Evolutionary conservation across 2,329 filamentous ascomycete genomes (phyloP).

Genomic region (Monilinia polystroma): DNA sequence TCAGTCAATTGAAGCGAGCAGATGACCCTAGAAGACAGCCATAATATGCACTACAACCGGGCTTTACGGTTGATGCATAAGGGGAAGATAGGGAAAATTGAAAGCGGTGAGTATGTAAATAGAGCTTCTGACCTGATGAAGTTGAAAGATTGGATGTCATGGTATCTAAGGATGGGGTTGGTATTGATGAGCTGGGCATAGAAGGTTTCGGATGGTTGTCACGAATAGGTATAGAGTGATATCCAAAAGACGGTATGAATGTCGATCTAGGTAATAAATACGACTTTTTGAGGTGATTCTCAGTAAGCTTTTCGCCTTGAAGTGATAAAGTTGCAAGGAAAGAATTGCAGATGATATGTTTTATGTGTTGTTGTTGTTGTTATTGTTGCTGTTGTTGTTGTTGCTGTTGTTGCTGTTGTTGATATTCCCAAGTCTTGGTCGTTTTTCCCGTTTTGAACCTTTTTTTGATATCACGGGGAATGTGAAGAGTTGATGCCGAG

Average conservation of each 20-base stretch:
- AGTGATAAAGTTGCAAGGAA: neutral
- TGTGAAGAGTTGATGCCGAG: conserved; percentile 7
- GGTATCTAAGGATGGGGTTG: conserved; percentile 15
- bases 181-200: conserved; percentile 18
- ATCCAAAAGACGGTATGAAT: conserved; percentile 17
- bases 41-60: conserved; percentile 33
- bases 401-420: too few species aligned
- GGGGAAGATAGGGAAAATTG: conserved; percentile 14
- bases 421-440: too few species aligned
- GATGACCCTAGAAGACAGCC: conserved; percentile 29
- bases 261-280: conserved; percentile 17
- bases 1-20: conserved; percentile 32
- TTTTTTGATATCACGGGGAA: conserved; percentile 9
- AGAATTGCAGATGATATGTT: conserved; percentile 10
- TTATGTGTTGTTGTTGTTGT: neutral
- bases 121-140: conserved; percentile 28
- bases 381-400: neutral
- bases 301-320: neutral
- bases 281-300: neutral
- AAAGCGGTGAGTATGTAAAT: conserved; percentile 26
- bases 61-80: conserved; percentile 26
- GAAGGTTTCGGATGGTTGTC: conserved; percentile 20
- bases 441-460: too few species aligned
- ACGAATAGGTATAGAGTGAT: conserved; percentile 22
- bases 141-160: conserved; percentile 22